These are phyloP conservation scores for Metschnikowia koreensis DNA, from an alignment of 805 yeast genomes.

Conservation along the genomic window DNA sequence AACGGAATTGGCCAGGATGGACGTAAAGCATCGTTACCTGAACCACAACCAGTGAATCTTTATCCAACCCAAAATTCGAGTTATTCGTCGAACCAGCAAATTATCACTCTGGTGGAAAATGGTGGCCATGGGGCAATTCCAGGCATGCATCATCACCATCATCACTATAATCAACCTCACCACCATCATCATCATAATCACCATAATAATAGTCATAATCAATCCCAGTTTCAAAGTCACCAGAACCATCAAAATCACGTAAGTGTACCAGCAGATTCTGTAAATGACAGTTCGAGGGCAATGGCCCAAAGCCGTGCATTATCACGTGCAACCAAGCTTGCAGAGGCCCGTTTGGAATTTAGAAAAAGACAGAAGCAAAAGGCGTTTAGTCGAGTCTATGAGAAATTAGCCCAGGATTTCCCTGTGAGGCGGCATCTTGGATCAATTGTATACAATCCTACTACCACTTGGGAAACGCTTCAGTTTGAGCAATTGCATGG, in stretches of 20 bases:
- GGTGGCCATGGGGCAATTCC: background rate
- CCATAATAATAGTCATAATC: conserved; percentile 16
- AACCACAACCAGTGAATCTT: conserved; percentile 9
- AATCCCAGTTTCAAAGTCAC: background rate
- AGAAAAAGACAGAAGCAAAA: conserved; percentile 11
- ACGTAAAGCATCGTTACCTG: conserved; percentile 5
- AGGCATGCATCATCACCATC: background rate
- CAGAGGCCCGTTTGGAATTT: background rate
- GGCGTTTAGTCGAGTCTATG: conserved; percentile 20
- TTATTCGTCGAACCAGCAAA: background rate
- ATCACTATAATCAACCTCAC: conserved; percentile 13
- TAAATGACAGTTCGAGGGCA: too few relatives aligned
- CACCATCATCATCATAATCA: conserved; percentile 13
- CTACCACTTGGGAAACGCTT: conserved; percentile 47
- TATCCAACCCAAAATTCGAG: background rate
- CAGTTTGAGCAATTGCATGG: conserved; percentile 26
- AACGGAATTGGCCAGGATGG: background rate
- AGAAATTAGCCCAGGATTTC: conserved; percentile 20
- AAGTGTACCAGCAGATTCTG: too few relatives aligned
- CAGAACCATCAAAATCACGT: background rate
- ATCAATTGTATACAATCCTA: conserved; percentile 49
- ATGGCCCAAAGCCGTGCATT: background rate
- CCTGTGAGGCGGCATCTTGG: conserved; percentile 31
- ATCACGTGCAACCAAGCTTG: background rate
- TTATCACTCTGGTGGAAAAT: background rate